Percentiles rank a stretch among this genome's conserved stretches.
phyloP scores from a whole-genome alignment of 2,329 filamentous ascomycete genomes.

The Truncatella angustata region DNA sequence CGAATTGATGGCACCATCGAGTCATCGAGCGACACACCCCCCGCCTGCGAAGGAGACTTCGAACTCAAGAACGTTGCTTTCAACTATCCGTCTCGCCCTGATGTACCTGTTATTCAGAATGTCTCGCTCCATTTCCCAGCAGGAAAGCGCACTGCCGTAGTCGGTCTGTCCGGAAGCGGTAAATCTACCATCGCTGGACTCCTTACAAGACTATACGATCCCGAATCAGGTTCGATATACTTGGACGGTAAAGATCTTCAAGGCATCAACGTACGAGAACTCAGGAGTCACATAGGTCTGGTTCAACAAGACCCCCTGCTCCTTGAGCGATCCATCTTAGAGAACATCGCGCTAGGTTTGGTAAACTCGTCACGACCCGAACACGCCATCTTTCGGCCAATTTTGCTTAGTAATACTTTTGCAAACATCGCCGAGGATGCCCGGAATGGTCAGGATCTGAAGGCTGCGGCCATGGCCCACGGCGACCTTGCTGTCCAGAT shows the following conservation, averaged over 20 bases:
- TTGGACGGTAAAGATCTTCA: slow-evolving; percentile 48
- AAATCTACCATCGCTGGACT: slow-evolving; percentile 52
- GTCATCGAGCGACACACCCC: slow-evolving; percentile 40
- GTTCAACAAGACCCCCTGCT: slow-evolving; percentile 33
- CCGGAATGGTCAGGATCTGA: slow-evolving; percentile 47
- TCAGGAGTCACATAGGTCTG: slow-evolving; percentile 29
- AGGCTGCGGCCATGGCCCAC: slow-evolving; percentile 39
- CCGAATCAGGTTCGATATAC: slow-evolving; percentile 43
- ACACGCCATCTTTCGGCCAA: slow-evolving; percentile 34
- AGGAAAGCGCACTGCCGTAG: slow-evolving; percentile 43
- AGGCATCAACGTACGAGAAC: slow-evolving; percentile 42
- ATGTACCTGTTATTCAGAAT: slow-evolving; percentile 32
- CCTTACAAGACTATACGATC: slow-evolving; percentile 57
- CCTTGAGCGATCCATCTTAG: slow-evolving; percentile 32
- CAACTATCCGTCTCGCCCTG: slow-evolving; percentile 36
- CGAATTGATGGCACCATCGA: slow-evolving; percentile 42
- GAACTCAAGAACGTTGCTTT: slow-evolving; percentile 35
- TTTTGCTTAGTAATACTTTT: slow-evolving; percentile 48
- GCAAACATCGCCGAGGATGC: slow-evolving; percentile 50
- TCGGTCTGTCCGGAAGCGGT: slow-evolving; percentile 48
- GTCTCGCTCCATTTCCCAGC: slow-evolving; percentile 32
- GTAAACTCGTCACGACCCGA: slow-evolving; percentile 30
- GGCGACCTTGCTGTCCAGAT: slow-evolving; percentile 48
- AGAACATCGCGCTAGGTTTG: slow-evolving; percentile 36
- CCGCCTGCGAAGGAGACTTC: slow-evolving; percentile 39